phyloP scores from a whole-genome alignment of 2,329 filamentous ascomycete genomes.

The Fusarium pininemorale region DNA sequence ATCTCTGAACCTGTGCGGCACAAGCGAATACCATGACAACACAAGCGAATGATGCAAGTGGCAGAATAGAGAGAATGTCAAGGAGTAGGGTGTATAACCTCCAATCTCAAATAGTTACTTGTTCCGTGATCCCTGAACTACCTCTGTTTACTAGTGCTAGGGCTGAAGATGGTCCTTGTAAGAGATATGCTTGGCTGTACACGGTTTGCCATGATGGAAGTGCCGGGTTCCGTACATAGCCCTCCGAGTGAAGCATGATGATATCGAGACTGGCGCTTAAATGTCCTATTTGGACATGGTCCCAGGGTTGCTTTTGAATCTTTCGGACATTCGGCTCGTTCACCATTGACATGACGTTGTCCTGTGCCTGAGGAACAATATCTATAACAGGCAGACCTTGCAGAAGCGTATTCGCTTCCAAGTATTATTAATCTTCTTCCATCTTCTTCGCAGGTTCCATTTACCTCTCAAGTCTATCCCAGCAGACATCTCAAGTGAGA shows the following conservation, averaged over 20 bases:
- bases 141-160: constrained; percentile 8
- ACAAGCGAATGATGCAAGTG: not conserved
- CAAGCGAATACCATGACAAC: constrained; percentile 18
- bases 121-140: not conserved
- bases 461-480: not conserved
- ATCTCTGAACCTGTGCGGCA: constrained; percentile 19
- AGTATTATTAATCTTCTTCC: constrained; percentile 2
- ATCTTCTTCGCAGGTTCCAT: not conserved
- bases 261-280: not conserved
- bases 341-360: not conserved
- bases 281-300: not conserved
- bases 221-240: constrained; percentile 1
- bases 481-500: not conserved
- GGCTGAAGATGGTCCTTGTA: constrained; percentile 22
- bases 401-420: not conserved
- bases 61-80: not conserved
- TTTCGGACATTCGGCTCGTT: not conserved
- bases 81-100: not conserved
- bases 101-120: not conserved
- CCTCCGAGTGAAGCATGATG: constrained; percentile 5
- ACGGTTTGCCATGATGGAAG: not conserved
- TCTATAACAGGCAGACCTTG: not conserved
- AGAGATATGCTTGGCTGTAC: constrained; percentile 22
- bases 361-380: not conserved
- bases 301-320: not conserved